These are phyloP conservation scores for Phyllosticta ampelicida DNA, from an alignment of 2,329 filamentous ascomycete species.

Conservation along the genomic window DNA sequence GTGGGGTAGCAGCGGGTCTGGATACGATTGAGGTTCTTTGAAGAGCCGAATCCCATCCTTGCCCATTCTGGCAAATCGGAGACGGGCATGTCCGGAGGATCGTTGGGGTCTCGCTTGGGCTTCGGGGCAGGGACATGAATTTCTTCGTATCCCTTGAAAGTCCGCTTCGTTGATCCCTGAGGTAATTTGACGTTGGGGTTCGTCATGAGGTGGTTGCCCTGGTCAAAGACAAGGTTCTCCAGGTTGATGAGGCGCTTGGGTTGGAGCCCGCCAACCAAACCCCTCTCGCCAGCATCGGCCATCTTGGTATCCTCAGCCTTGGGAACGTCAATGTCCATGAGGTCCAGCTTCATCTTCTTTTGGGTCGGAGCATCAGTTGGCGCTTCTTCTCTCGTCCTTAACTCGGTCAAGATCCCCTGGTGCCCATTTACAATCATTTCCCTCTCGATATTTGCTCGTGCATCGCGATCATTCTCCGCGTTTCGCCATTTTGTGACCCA, in stretches of 20 bases:
- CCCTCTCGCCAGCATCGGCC: constrained; percentile 27
- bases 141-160: constrained; percentile 97
- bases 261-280: constrained; percentile 69
- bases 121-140: constrained; percentile 94
- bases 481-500: constrained; percentile 86
- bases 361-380: constrained; percentile 48
- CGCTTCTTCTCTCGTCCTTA: constrained; percentile 59
- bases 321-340: constrained; percentile 80
- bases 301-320: constrained; percentile 42
- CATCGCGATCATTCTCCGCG: constrained; percentile 64
- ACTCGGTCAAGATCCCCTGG: constrained; percentile 75
- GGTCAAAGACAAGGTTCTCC: constrained; percentile 92
- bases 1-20: constrained; percentile 88
- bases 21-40: constrained; percentile 85
- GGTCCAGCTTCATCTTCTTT: constrained; percentile 71
- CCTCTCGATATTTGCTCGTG: constrained; percentile 66
- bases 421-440: constrained; percentile 88
- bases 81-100: constrained; percentile 66
- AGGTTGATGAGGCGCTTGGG: constrained; percentile 84
- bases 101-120: constrained; percentile 68
- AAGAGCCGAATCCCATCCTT: constrained; percentile 69
- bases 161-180: constrained; percentile 86
- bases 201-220: constrained; percentile 99
- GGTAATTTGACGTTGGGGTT: constrained; percentile 91
- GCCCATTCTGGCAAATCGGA: constrained; percentile 90